Base-by-base conservation (phyloP, 352 stramenopile genomes). In the Pythium pyrilobum region DNA sequence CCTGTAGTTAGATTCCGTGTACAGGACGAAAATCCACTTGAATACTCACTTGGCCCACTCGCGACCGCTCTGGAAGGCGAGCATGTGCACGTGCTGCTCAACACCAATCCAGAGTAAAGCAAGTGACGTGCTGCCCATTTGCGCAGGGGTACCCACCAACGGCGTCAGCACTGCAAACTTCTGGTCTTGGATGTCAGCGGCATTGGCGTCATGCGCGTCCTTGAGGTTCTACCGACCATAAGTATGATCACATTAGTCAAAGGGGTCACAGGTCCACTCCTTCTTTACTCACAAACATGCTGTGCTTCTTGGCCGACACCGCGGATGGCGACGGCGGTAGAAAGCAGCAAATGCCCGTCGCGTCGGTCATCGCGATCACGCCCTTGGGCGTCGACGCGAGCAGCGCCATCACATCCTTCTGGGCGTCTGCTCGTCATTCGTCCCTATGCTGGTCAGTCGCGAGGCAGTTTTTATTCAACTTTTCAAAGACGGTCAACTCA, bases 301-400 rank as follows among this genome's bases (percentile, higher is more conserved):
- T 70, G 7, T 68, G 58, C 50, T 83, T 88, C 45, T 66, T 79
- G 34, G 62, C 54, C 12, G 39, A 32, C 18, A 56, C 56, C 15
- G 56, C 47, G 9, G 65, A 69, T 9, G 72, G 67, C 32, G 72
- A 69, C 18, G 70, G 39, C 23, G 69, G 63, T 10, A 71, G 69
- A 48, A 92, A 89, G 60, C 74, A 90, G 67, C 79, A 92, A 46
- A 92, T 82, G 24, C 81, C 81, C 11, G 77, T 84, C 0, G 77
- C 79, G 36, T 92, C 79, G 8, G 71, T 79, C 53, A 92, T 65
- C 1, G 69, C 72, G 43, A 92, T 84, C 16, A 88, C 71, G 28
- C 81, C 81, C 56, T 92, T 87, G 4, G 81, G 81, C 5, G 76
- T 85, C 18, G 78, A 80, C 62, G 76, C 65, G 34, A 89, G 69